Evolutionary conservation across 371 early-diverging fungal species (phyloP), one percentile per base, ranked within the genome.

Genomic region (Mortierella sp.): DNA sequence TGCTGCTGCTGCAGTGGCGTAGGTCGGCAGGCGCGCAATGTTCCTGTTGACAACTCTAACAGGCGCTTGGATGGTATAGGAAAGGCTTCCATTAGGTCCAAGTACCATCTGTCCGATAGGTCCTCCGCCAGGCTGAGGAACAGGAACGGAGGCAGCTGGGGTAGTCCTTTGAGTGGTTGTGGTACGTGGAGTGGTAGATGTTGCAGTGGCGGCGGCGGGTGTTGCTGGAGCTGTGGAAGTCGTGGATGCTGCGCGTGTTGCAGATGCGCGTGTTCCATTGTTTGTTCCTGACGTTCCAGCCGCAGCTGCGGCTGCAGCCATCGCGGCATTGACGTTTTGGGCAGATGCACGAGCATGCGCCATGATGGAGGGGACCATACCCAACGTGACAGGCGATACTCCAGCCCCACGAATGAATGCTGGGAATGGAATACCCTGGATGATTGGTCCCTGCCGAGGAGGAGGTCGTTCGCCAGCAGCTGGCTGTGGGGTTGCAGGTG

Each of bases 321-420:
- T 24, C 8, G 71, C 72, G 14, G 82, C 82, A 5, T 69, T 46
- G 43, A 74, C 71, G n/a, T n/a, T 67, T 48, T 74, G 79, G 9
- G 83, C 79, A 16, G 79, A 73, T 24, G 79, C 83, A 21, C 83
- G 59, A 10, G 83, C 83, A 74, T 83, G 83, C 10, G 83, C 83
- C 76, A 79, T 54, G 40, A 83, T 53, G 11, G 83, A 79, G 10
- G 79, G 79, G n/a, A 79, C 61, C 54, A 83, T 31, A n/a, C 79
- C 78, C 44, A 72, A 11, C 1, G 83, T 37, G 8, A 71, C 78
- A 5, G 55, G 44, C 6, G 73, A 26, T 24, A 54, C 69, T 59
- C 75, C 78, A 16, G 78, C 11, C 11, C 67, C 75, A 16, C 77
- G 74, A 37, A 75, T 21, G 26, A 75, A 50, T 11, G 73, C 31